Evolutionary conservation across 2,329 filamentous ascomycete species (phyloP).

Genomic region (Botrytis fragariae): DNA sequence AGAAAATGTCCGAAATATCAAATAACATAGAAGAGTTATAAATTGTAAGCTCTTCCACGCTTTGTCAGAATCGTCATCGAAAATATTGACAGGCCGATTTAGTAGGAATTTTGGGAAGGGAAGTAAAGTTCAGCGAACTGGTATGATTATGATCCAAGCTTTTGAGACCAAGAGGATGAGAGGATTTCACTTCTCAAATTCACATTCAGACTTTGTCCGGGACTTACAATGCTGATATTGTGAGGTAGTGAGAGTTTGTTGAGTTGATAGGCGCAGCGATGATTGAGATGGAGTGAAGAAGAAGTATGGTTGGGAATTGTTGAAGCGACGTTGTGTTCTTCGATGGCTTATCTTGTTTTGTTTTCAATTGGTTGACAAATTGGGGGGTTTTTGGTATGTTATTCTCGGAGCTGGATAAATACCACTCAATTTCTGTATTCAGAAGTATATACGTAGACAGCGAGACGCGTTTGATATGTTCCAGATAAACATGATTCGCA

Average conservation of each 20-base stretch:
- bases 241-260: neutral
- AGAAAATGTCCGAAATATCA: fast-evolving
- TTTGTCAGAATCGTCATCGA: fast-evolving
- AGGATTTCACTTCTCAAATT: neutral
- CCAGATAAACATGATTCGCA: neutral
- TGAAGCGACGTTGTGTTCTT: neutral
- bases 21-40: fast-evolving
- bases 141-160: neutral
- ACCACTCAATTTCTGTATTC: neutral
- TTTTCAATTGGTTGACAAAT: neutral
- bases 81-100: neutral
- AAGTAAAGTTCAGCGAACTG: neutral
- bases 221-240: neutral
- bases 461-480: neutral
- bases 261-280: neutral
- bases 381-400: neutral
- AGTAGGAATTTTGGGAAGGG: neutral
- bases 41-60: neutral
- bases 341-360: neutral
- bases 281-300: neutral
- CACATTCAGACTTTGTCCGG: neutral
- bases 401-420: neutral
- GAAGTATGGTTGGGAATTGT: neutral
- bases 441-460: neutral
- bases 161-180: neutral